Evolutionary conservation across 768 basidiomycete genomes (phyloP), one percentile per base, ranked within the genome.

Genomic region (Auricularia auricula-judae): DNA sequence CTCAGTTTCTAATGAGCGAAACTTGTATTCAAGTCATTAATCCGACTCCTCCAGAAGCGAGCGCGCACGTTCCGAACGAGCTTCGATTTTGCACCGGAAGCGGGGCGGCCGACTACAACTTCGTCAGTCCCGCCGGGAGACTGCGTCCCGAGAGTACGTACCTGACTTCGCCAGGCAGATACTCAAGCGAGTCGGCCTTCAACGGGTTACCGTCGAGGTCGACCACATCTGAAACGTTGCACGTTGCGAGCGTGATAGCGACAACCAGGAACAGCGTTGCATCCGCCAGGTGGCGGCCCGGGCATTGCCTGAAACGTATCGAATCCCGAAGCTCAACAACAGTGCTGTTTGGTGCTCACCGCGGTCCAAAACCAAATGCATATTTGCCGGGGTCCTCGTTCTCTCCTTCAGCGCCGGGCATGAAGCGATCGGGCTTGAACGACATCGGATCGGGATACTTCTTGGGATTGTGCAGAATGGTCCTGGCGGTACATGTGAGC

Each of bases 381-480:
- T 29, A 29, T 54, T n/a, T n/a, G 29, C 7, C 18, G 7, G 53
- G 53, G 53, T 54, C 29, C 53, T n/a, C n/a, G 29, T n/a, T n/a
- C n/a, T n/a, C n/a, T 8, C 29, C 29, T 18, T n/a, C 29, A 8
- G 18, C 53, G 2, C 53, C 53, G 29, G 18, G 18, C 12, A 83
- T 72, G 69, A 76, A 75, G 3, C 83, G 77, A 39, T 78, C 75
- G 0, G 84, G 84, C n/a, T 78, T 74, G 70, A 85, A 85, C 1
- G 51, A 66, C 58, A 79, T 76, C 1, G 84, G 82, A 36, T 81
- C 76, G 0, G 82, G 81, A 67, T 82, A 84, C 1, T 71, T 72
- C 4, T 75, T 71, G 2, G 78, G 77, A 69, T 87, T 80, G 58
- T 81, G 80, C 1, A 82, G 72, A 71, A 86, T 80, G n/a, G 72